Base-by-base conservation (phyloP, 129 eudicot genomes). In the Scalesia atractyloides region DNA sequence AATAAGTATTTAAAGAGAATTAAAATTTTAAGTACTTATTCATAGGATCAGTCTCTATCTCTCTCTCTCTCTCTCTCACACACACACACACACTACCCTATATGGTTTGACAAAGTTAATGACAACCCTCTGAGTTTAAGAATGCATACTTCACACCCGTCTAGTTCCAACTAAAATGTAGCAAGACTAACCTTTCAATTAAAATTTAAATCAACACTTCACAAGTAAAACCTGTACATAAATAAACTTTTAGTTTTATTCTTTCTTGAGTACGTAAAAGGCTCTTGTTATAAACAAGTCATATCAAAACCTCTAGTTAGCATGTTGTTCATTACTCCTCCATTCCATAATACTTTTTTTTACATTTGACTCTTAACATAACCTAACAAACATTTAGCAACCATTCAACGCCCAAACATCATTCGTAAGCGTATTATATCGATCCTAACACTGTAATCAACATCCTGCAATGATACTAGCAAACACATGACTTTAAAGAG, bases 131-230 rank as follows among this genome's bases (percentile, higher is more conserved):
- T 67, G 64, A 33, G 52, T n/a, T 44, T 70, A 18, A 18, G 1
- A 51, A 54, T 64, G 53, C 72, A 52, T 46, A 78, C 77, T 71
- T 46, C 15, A 60, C 39, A 78, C 48, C 60, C 80, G 51, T 54
- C 60, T 56, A 57, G 47, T n/a, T 52, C 54, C 75, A 70, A 20
- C 52, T 56, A 54, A 39, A 18, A 20, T 56, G 9, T 18, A 37
- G 20, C 44, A 37, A 19, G n/a, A 70, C 22, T 54, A 70, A 43
- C 10, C 18, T 70, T 70, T 22, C 13, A 8, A 50, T 10, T 64
- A 64, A 7, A 59, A 26, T 4, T 64, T 64, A 52, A 33, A 51
- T 74, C 54, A 74, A 74, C 41, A 53, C 26, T 65, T 47, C 3
- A 58, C 18, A 9, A 51, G 39, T 20, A 52, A 17, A 49, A 50